These are phyloP conservation scores for Lipomyces anomalus DNA, from an alignment of 805 yeast species.

Conservation along the genomic window DNA sequence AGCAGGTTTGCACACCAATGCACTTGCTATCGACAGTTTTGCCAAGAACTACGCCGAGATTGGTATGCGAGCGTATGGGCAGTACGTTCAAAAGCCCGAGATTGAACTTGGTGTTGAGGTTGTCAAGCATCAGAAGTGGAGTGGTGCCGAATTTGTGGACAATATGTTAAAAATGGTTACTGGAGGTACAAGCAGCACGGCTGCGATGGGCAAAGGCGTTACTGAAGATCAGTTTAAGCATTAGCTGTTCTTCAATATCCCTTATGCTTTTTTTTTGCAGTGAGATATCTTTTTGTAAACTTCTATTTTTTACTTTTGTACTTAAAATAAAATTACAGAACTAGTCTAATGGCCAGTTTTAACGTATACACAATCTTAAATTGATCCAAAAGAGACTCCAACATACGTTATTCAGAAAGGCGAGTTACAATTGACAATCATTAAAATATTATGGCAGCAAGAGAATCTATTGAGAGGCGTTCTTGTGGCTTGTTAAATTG, in stretches of 20 bases:
- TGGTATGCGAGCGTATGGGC: slow-evolving; percentile 96
- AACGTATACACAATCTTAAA: too few species aligned
- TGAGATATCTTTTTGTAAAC: too few species aligned
- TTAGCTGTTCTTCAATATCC: background rate
- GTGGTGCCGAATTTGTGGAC: slow-evolving; percentile 96
- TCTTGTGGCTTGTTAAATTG: too few species aligned
- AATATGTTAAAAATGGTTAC: slow-evolving; percentile 81
- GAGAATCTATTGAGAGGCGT: too few species aligned
- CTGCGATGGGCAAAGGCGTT: slow-evolving; percentile 98
- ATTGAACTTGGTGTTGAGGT: slow-evolving; percentile 87
- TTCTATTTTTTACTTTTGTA: too few species aligned
- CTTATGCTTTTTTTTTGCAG: too few species aligned
- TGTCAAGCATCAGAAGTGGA: slow-evolving; percentile 97
- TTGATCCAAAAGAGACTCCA: too few species aligned
- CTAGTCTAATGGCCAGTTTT: too few species aligned
- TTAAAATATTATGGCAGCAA: too few species aligned
- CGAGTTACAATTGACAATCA: too few species aligned
- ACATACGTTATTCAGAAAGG: too few species aligned
- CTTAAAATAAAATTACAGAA: too few species aligned
- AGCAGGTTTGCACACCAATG: slow-evolving; percentile 95
- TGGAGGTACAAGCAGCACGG: slow-evolving; percentile 92
- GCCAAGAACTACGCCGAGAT: slow-evolving; percentile 67
- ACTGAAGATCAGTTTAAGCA: slow-evolving; percentile 89
- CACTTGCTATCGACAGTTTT: slow-evolving; percentile 82
- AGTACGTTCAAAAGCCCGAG: slow-evolving; percentile 78